Base-by-base conservation (phyloP, 106 monocot genomes). In the Dendrobium huoshanense region DNA sequence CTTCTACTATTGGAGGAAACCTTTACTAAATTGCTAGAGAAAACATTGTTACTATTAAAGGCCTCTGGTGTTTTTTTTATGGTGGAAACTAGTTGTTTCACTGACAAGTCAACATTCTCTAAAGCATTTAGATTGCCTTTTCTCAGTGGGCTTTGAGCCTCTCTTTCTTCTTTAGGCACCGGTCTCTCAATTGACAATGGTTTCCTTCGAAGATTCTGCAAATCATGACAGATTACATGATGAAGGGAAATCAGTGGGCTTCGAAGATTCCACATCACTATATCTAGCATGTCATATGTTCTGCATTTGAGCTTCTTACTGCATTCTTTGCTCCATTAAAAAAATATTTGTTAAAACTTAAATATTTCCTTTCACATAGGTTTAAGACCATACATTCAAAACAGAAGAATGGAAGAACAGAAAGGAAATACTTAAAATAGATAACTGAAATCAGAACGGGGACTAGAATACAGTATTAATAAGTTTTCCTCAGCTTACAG, bases 131-230 rank as follows among this genome's bases (percentile, higher is more conserved):
- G 13, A 75, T 45, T 83, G 40, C 81, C 72, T 80, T 88, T 90
- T 43, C 77, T 92, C 1, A 78, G 55, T 22, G 83, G 81, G 59
- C 41, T 82, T 41, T 83, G 85, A 72, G 67, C 59, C 49, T 86
- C 87, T 40, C 0, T 83, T 68, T 86, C 89, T 18, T 88, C 90
- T 77, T 86, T 91, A 13, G 82, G 45, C 59, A 76, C 19, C 7
- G 25, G 61, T 41, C 82, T 93, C 44, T 88, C 92, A 81, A 43
- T 72, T 45, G 79, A 47, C 17, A 55, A 7, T 58, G 77, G 48
- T 55, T 85, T 95, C 80, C 81, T 89, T 77, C 75, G 78, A 82
- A 85, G 90, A 76, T 75, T 86, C 95, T 93, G 83, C 33, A 84
- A 67, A n/a, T 90, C 42, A 82, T 74, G 24, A 27, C 0, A 74